Conservation (phyloP, 1,284 basidiomycete species). For the Moesziomyces aphidis region DNA sequence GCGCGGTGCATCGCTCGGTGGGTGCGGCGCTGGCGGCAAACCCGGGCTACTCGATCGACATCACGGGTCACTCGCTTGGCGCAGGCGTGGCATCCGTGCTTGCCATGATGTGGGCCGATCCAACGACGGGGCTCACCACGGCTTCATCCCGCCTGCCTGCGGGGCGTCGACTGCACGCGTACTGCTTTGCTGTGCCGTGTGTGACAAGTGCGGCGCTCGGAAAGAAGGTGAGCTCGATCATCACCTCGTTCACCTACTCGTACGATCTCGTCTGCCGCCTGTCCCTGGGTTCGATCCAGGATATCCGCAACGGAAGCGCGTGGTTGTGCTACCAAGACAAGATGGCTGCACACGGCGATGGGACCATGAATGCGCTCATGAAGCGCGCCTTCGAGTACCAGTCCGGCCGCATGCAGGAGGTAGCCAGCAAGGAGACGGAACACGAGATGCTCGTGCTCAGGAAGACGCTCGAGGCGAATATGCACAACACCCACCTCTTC, state of each 20-base stretch:
- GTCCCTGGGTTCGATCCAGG: constrained; percentile 80
- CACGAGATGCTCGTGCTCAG: constrained; percentile 74
- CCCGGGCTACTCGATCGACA: constrained; percentile 74
- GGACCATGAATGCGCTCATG: constrained; percentile 50
- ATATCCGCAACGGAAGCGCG: constrained; percentile 78
- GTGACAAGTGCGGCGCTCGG: constrained; percentile 74
- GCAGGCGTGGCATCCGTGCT: constrained; percentile 83
- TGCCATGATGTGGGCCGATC: constrained; percentile 85
- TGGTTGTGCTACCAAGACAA: constrained; percentile 80
- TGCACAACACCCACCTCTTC: constrained; percentile 79
- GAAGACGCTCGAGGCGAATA: constrained; percentile 85
- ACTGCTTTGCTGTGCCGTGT: constrained; percentile 83
- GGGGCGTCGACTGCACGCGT: constrained; percentile 77
- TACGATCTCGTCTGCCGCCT: constrained; percentile 83
- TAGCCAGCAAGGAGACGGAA: constrained; percentile 18
- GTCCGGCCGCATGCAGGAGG: constrained; percentile 26
- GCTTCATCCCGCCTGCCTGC: constrained; percentile 73
- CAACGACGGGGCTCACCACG: constrained; percentile 47
- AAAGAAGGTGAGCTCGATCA: constrained; percentile 73
- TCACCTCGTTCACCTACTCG: constrained; percentile 82
- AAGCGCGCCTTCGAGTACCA: constrained; percentile 52
- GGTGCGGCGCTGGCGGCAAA: constrained; percentile 77
- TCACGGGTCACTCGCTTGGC: constrained; percentile 83
- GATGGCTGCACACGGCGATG: constrained; percentile 16
- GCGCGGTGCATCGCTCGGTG: constrained; percentile 81